Base-by-base conservation (phyloP, 345 rosid genomes). In the Citrus cavaleriei region DNA sequence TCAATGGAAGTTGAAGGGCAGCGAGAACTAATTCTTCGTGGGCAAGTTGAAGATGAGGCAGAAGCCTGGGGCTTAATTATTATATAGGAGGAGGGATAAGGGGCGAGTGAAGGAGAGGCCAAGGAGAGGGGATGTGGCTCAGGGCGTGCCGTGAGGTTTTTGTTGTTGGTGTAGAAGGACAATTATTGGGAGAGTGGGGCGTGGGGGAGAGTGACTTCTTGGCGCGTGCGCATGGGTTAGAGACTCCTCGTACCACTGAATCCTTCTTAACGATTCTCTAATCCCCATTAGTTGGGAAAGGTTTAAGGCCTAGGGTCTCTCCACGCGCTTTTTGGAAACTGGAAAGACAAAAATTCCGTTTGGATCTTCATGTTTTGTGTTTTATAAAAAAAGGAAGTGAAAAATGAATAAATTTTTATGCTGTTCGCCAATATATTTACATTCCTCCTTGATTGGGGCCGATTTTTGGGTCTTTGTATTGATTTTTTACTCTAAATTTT, bases 71-170 rank as follows among this genome's bases (percentile, higher is more conserved):
- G 76, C 38, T 67, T 67, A 51, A 13, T 13, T 3, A 3, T 46
- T 82, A 80, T 77, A 85, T 89, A 87, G 84, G 3, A 61, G 59
- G 14, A 6, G 54, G 32, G 78, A 87, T 89, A 79, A 88, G 78
- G 82, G 76, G 74, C 24, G 83, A 75, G 88, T 83, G 86, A 80
- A 78, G 78, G 84, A 62, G 68, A 68, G 28, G 68, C 78, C 73
- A 63, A 3, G 60, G 5, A 22, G n/a, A 0, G 28, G 4, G 21
- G 28, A 54, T 59, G 80, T 72, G 82, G 85, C 40, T 68, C 74
- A n/a, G 66, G 75, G 7, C 63, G 54, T 2, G 63, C 65, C 74
- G 35, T 62, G 74, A n/a, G 77, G 27, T 55, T 16, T 46, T 71
- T 71, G 74, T 75, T 64, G 74, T 25, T 30, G 22, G 18, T 64